Conservation (phyloP, 2,329 filamentous ascomycete genomes). For the Alternaria longipes region DNA sequence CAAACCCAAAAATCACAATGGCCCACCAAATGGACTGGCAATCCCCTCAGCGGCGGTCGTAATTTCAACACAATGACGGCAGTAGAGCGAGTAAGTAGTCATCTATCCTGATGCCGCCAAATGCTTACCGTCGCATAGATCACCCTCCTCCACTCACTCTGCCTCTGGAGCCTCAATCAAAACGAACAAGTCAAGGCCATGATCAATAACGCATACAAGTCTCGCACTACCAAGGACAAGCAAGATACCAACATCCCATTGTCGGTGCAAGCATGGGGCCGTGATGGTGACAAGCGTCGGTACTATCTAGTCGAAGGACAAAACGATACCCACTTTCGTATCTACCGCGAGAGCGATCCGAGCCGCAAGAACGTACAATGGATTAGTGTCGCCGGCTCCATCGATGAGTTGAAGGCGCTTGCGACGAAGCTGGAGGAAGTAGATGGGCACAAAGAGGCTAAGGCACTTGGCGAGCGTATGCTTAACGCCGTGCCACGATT, state of each 20-base stretch:
- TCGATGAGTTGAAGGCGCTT: slow-evolving; percentile 81
- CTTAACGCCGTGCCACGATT: slow-evolving; percentile 83
- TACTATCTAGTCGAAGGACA: slow-evolving; percentile 95
- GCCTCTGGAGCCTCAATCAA: slow-evolving; percentile 88
- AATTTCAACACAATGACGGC: slow-evolving; percentile 86
- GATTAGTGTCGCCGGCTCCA: slow-evolving; percentile 91
- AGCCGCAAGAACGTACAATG: slow-evolving; percentile 79
- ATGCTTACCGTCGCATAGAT: slow-evolving; percentile 65
- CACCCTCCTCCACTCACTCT: slow-evolving; percentile 80
- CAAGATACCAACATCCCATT: slow-evolving; percentile 83
- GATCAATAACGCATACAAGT: slow-evolving; percentile 74
- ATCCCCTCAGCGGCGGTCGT: slow-evolving; percentile 80
- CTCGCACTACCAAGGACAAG: slow-evolving; percentile 83
- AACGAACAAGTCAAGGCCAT: slow-evolving; percentile 83
- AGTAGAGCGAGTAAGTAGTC: slow-evolving; percentile 75
- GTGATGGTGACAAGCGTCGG: slow-evolving; percentile 86
- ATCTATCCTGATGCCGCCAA: slow-evolving; percentile 1
- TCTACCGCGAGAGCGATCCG: slow-evolving; percentile 93
- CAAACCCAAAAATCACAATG: slow-evolving; percentile 86
- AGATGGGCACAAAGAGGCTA: slow-evolving; percentile 84
- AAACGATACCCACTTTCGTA: slow-evolving; percentile 91
- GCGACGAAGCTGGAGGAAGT: slow-evolving; percentile 78
- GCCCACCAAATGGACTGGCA: slow-evolving; percentile 85
- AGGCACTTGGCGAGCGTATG: slow-evolving; percentile 80
- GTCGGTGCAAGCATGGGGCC: slow-evolving; percentile 89